Evolutionary conservation across 1,139 yeast species (phyloP), one percentile per base, ranked within the genome.

Genomic region (Zygosaccharomyces pseudobailii): DNA sequence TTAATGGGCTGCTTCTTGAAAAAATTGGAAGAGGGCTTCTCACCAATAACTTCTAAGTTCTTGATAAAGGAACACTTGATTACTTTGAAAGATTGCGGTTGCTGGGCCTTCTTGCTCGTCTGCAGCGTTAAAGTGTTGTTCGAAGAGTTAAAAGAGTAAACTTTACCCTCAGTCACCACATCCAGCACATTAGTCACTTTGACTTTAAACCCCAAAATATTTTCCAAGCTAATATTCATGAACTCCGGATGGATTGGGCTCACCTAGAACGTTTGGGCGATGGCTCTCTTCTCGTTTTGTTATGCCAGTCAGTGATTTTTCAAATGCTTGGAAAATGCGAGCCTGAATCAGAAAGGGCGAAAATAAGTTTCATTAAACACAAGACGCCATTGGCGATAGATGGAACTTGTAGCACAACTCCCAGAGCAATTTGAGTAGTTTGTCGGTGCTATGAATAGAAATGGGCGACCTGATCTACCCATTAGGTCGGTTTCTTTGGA

Each of bases 11-110:
- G 64, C 40, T 54, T 61, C 44, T 56, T 62, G 40, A 62, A 59
- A n/a, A 54, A 45, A 42, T 59, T 57, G 7, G 53, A 46, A 2
- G 51, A 42, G 2, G 63, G 59, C 31, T 56, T 60, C 9, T 71
- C 74, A 9, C 71, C 72, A 10, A 74, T 52, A 1, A 80, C 76
- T 33, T 72, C 72, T 13, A 82, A 71, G 7, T 72, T 71, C 59
- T 80, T 80, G 54, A 85, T 75, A 59, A 80, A 83, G 8, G 79
- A 66, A 5, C 80, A 72, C 59, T 82, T 82, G 48, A 84, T 70
- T 43, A 84, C 68, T 50, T 78, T 73, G 63, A 76, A 81, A 42
- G 73, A 71, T 24, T 58, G 55, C 43, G 65, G 58, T 46, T 53
- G 42, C 53, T 60, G 56, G 52, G 52, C 51, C 50, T 57, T 53